These are phyloP conservation scores for Phytophthora multivora DNA, from an alignment of 352 stramenopile species.

Conservation along the genomic window DNA sequence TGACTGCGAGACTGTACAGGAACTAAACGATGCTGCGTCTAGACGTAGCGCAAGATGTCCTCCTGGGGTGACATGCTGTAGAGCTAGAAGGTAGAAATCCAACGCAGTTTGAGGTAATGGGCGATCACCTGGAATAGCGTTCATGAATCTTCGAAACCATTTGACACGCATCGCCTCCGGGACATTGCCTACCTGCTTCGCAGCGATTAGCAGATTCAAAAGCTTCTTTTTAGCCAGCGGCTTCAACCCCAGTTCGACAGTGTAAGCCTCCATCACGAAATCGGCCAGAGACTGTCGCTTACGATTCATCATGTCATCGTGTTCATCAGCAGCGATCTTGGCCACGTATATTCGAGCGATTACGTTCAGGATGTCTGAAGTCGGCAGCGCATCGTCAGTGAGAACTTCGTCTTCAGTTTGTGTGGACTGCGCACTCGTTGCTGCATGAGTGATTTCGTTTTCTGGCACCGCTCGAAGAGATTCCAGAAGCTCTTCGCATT, in stretches of 20 bases:
- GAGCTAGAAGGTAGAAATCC: slow-evolving; percentile 59
- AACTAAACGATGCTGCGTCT: slow-evolving; percentile 51
- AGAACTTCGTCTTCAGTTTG: slow-evolving; percentile 16
- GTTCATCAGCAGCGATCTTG: slow-evolving; percentile 55
- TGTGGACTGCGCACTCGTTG: not conserved
- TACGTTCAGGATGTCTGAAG: slow-evolving; percentile 49
- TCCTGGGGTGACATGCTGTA: slow-evolving; percentile 52
- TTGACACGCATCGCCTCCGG: slow-evolving; percentile 64
- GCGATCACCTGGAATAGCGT: slow-evolving; percentile 34
- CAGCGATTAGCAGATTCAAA: slow-evolving; percentile 46
- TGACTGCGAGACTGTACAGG: slow-evolving; percentile 48
- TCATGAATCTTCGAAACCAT: slow-evolving; percentile 71
- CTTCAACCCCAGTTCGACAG: slow-evolving; percentile 72
- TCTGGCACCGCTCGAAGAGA: slow-evolving; percentile 12
- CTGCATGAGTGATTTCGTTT: slow-evolving; percentile 5
- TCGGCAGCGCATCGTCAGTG: slow-evolving; percentile 21
- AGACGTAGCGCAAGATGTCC: slow-evolving; percentile 47
- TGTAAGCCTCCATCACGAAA: slow-evolving; percentile 64
- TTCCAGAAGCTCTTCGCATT: slow-evolving; percentile 45
- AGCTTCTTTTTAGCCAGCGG: slow-evolving; percentile 59
- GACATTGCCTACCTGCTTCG: slow-evolving; percentile 40
- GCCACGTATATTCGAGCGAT: slow-evolving; percentile 67
- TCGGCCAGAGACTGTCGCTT: slow-evolving; percentile 51
- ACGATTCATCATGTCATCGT: slow-evolving; percentile 38
- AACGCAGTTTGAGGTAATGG: slow-evolving; percentile 46